Evolutionary conservation across 2,329 filamentous ascomycete genomes (phyloP).

Genomic region (Exophiala viscosa): DNA sequence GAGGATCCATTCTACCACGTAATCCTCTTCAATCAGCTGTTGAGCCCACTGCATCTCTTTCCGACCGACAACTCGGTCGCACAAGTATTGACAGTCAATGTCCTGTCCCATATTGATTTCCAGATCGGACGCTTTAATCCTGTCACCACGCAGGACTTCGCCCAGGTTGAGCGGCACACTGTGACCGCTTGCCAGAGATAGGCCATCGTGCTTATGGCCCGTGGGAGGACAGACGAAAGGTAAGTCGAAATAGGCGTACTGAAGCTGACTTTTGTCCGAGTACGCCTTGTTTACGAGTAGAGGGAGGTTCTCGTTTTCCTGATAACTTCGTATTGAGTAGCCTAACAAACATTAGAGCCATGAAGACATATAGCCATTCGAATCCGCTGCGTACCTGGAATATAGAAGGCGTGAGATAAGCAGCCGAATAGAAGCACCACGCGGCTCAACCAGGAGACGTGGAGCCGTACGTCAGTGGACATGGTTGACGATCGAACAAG

Average conservation of each 20-base stretch:
- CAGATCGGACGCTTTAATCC: slow-evolving; percentile 80
- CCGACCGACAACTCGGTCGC: slow-evolving; percentile 63
- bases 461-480: slow-evolving; percentile 27
- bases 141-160: slow-evolving; percentile 80
- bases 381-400: slow-evolving; percentile 63
- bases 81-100: slow-evolving; percentile 68
- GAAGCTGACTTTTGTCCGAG: slow-evolving; percentile 83
- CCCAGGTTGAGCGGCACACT: slow-evolving; percentile 79
- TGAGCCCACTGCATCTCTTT: slow-evolving; percentile 64
- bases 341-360: slow-evolving; percentile 46
- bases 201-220: slow-evolving; percentile 61
- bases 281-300: slow-evolving; percentile 91
- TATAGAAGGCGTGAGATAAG: slow-evolving; percentile 69
- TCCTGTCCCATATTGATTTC: slow-evolving; percentile 75
- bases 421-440: slow-evolving; percentile 48
- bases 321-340: slow-evolving; percentile 78
- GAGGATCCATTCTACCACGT: slow-evolving; percentile 90
- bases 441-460: slow-evolving; percentile 33
- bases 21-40: slow-evolving; percentile 71
- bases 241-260: slow-evolving; percentile 85
- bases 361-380: not conserved
- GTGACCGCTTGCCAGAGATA: slow-evolving; percentile 68
- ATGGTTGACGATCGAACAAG: slow-evolving; percentile 23
- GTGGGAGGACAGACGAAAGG: slow-evolving; percentile 82
- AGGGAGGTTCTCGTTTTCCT: slow-evolving; percentile 70